Evolutionary conservation across 2,329 filamentous ascomycete genomes (phyloP), one percentile per base, ranked within the genome.

Genomic region (Pseudocercospora fijiensis): DNA sequence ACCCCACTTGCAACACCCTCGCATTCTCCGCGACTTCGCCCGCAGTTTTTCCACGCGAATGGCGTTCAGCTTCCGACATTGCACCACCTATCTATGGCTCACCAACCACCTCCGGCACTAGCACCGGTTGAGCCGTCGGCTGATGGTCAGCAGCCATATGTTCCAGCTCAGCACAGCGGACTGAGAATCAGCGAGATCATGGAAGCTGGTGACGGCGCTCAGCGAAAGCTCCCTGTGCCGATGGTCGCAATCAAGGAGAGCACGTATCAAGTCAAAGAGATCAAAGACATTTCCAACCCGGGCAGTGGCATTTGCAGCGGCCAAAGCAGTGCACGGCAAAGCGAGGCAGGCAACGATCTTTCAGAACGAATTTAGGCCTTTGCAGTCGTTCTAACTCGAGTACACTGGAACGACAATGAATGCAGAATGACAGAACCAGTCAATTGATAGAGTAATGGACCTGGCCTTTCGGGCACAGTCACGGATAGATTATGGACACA

Each of bases 1-100:
- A 98, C 95, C n/a, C 94, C 94, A n/a, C 87, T 98, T 61, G 94
- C 93, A 27, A 99, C 94, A 4, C 94, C 94, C 4, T 94, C 93
- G 49, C 95, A 98, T 78, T 97, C 93, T 18, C 95, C 95, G 58
- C 91, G 95, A 49, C 84, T 99, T 70, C 86, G 93, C 65, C 91
- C 94, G 2, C 89, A 90, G 74, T 86, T 82, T 69, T 82, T 84
- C 61, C 82, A 84, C 66, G 33, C 33, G 33, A 84, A 82, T 69
- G 88, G 90, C 69, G 84, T 94, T 71, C 93, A 97, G 77, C 83
- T 98, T 60, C 94, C 95, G 30, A 92, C 91, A 49, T 87, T 99
- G 71, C 89, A 95, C 67, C 86, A 90, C 71, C 78, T 90, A 60
- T 87, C 86, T 30, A 79, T 91, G 18, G 84, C 87, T 70, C 85